These are phyloP conservation scores for Pseudonectria buxi DNA, from an alignment of 2,329 filamentous ascomycete species.

Conservation along the genomic window DNA sequence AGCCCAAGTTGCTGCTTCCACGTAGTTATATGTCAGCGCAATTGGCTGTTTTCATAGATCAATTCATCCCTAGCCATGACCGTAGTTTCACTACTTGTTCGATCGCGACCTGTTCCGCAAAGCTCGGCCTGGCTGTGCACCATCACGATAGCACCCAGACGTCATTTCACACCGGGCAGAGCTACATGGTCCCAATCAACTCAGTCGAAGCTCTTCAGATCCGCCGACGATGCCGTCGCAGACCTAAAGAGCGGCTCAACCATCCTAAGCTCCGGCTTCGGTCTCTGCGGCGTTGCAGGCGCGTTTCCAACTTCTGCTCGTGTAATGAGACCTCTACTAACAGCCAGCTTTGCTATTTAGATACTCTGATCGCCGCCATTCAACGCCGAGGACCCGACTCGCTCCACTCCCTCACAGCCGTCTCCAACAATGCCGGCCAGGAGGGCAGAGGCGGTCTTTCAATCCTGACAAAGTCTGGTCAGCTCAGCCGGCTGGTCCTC, in stretches of 20 bases:
- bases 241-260: conserved; percentile 65
- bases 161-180: too few relatives aligned
- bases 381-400: conserved; percentile 51
- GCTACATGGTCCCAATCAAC: too few relatives aligned
- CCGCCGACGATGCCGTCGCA: conserved; percentile 61
- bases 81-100: too few relatives aligned
- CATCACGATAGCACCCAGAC: too few relatives aligned
- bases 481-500: conserved; percentile 64
- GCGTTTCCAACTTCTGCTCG: conserved; percentile 14
- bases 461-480: conserved; percentile 60
- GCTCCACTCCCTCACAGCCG: conserved; percentile 63
- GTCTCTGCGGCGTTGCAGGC: conserved; percentile 72
- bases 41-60: too few relatives aligned
- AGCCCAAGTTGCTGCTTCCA: too few relatives aligned
- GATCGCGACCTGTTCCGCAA: too few relatives aligned
- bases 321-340: neutral
- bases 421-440: conserved; percentile 75
- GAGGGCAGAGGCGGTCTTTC: conserved; percentile 63
- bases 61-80: too few relatives aligned
- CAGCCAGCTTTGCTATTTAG: conserved; percentile 32
- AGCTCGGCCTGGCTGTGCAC: too few relatives aligned
- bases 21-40: too few relatives aligned
- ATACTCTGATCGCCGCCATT: conserved; percentile 66
- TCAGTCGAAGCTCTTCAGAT: conserved; percentile 43
- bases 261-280: conserved; percentile 71